Evolutionary conservation across 768 basidiomycete species (phyloP), one percentile per base, ranked within the genome.

Genomic region (Mycena albidolilacea): DNA sequence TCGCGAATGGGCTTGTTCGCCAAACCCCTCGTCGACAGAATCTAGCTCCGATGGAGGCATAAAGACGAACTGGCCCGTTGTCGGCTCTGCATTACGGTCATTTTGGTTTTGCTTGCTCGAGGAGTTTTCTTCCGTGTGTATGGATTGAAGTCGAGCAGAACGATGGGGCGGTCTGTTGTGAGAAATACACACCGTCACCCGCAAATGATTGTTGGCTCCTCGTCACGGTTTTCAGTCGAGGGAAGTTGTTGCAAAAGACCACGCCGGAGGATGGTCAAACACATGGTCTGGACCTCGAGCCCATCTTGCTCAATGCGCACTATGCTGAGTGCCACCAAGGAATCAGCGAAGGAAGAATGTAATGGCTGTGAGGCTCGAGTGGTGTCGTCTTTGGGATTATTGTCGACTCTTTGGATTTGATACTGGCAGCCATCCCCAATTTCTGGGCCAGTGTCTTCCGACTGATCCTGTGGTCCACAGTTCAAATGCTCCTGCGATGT

Each of bases 1-100:
- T 9, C 67, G 54, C 44, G 80, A 78, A 39, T 57, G 58, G 0
- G 83, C 80, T 5, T 55, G 57, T 54, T 79, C 80, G n/a, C 66
- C 63, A 70, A 84, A 84, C n/a, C 77, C 69, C 30, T 38, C 5
- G 44, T 35, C 35, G 12, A 14, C 14, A 11, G 23, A 21, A n/a
- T 21, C 50, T 11, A 52, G 21, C 39, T 60, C 54, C 19, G 59
- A 41, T 10, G 38, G 19, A n/a, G n/a, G n/a, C 38, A 37, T 5
- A 5, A n/a, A 60, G 30, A 60, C n/a, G 21, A 41, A 60, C n/a
- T 10, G 59, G 35, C 37, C 17, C 6, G 21, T 35, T 35, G 30
- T 55, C 44, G 37, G 38, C 48, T 54, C 35, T n/a, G 17, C 50
- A 35, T 5, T 50, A 15, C 10, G 15, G 12, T 11, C 41, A n/a